Evolutionary conservation across 176 grass and related monocot genomes (phyloP).

Genomic region (Triticum urartu): DNA sequence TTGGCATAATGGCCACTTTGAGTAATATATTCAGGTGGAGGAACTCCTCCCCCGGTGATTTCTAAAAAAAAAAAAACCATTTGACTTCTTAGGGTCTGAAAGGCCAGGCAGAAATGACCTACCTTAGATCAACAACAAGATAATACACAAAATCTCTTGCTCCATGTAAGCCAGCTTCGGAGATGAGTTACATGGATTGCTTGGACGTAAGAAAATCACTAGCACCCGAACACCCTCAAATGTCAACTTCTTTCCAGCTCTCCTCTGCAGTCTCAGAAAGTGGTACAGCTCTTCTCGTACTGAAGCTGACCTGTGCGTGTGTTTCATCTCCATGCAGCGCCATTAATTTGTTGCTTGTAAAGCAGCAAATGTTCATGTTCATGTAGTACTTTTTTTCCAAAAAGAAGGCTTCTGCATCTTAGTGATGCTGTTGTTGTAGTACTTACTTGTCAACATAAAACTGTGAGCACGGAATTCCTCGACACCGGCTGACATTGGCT

Average conservation of each 20-base stretch:
- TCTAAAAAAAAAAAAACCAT: not conserved
- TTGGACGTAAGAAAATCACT: not conserved
- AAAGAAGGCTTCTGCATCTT: too few relatives aligned
- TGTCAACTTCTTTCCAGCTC: not conserved
- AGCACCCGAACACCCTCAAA: not conserved
- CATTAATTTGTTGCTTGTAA: not conserved
- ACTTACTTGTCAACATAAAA: not conserved
- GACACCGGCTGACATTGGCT: slow-evolving; percentile 6
- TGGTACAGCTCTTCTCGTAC: not conserved
- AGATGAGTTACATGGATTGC: not conserved
- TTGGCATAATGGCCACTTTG: too few relatives aligned
- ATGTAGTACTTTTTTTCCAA: not conserved
- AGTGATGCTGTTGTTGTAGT: too few relatives aligned
- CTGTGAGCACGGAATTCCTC: not conserved
- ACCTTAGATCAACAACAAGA: not conserved
- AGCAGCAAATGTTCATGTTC: not conserved
- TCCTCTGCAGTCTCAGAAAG: not conserved
- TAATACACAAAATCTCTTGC: not conserved
- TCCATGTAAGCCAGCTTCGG: not conserved
- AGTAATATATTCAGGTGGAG: too few relatives aligned
- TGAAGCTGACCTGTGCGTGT: not conserved
- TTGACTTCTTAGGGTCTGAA: not conserved
- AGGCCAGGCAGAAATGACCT: not conserved
- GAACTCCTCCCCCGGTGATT: too few relatives aligned
- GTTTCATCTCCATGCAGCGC: not conserved